Base-by-base conservation (phyloP, 2,329 filamentous ascomycete genomes). In the Aspergillus sp. region DNA sequence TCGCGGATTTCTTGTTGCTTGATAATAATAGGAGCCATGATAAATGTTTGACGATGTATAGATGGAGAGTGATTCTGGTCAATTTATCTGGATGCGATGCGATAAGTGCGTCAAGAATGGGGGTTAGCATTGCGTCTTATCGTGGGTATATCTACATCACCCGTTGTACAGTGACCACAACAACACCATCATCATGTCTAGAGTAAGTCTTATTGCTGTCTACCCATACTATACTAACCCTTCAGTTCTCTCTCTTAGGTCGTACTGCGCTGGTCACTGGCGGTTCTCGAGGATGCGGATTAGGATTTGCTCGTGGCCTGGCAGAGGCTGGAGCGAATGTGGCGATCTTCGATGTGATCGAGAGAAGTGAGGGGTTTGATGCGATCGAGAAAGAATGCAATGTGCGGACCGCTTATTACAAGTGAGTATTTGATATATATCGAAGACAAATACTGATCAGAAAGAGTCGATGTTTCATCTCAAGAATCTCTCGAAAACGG, bases 191-290 rank as follows among this genome's bases (percentile, higher is more conserved):
- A 43, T 28, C 10, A 61, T 61, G 58, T 59, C 57, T 5, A 46
- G 47, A 47, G 59, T 60, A 47, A 29, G 46, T 19, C 12, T 19
- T n/a, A n/a, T n/a, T n/a, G n/a, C n/a, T n/a, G n/a, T n/a, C n/a
- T 39, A 3, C 5, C 13, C 11, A 10, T 26, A 3, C 7, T 19
- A 9, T 27, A 13, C 46, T 51, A 38, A 54, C 26, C 7, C 2
- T n/a, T 8, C 33, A 75, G 72, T 76, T 78, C 48, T 74, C 71
- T 1, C 58, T 78, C 5, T 65, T 71, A 47, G 73, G 72, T 12
- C 70, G 73, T 27, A 73, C 67, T 4, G 71, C 67, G 19, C 47
- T 75, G 28, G 63, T 75, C 5, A 75, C 73, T 2, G 72, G 73
- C 13, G 73, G 70, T n/a, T 67, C 69, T 7, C 58, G 68, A 39